A percentile compares a stretch with the other conserved stretches of the same genome.
phyloP scores from a whole-genome alignment of 495 filamentous ascomycete genomes.

The Penicillium parvum region DNA sequence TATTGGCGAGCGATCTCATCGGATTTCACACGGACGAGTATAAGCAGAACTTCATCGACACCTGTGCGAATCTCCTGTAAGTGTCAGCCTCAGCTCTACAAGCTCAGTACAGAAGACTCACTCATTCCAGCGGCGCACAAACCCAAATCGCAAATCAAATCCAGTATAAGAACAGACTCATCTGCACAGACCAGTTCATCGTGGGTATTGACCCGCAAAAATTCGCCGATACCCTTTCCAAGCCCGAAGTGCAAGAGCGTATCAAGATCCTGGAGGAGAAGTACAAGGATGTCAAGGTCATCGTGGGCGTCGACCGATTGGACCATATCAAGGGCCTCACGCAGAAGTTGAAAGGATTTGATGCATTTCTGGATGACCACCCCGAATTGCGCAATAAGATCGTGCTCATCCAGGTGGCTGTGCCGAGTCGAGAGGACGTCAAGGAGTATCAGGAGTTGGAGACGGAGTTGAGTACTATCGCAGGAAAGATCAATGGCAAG shows the following conservation, averaged over 20 bases:
- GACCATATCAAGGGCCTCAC: constrained; percentile 98
- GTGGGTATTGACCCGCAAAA: constrained; percentile 93
- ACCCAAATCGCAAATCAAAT: constrained; percentile 58
- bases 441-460: constrained; percentile 94
- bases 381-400: constrained; percentile 91
- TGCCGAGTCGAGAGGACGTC: constrained; percentile 87
- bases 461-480: constrained; percentile 82
- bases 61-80: constrained; percentile 76
- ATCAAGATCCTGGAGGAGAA: constrained; percentile 72
- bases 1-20: constrained; percentile 80
- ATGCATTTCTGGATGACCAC: constrained; percentile 85
- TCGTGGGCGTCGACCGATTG: constrained; percentile 87
- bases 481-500: constrained; percentile 86
- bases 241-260: constrained; percentile 69
- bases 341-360: constrained; percentile 87
- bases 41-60: constrained; percentile 81
- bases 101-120: not conserved
- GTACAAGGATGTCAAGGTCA: constrained; percentile 83
- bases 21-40: constrained; percentile 97
- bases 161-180: constrained; percentile 66
- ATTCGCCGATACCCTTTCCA: constrained; percentile 71
- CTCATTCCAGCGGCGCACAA: constrained; percentile 15
- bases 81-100: constrained; percentile 54
- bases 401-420: constrained; percentile 87
- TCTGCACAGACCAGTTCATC: constrained; percentile 78